A percentile compares a stretch with the other conserved stretches of the same genome.
Evolutionary conservation across 2,329 filamentous ascomycete genomes (phyloP).

Genomic region (Tolypocladium paradoxum): DNA sequence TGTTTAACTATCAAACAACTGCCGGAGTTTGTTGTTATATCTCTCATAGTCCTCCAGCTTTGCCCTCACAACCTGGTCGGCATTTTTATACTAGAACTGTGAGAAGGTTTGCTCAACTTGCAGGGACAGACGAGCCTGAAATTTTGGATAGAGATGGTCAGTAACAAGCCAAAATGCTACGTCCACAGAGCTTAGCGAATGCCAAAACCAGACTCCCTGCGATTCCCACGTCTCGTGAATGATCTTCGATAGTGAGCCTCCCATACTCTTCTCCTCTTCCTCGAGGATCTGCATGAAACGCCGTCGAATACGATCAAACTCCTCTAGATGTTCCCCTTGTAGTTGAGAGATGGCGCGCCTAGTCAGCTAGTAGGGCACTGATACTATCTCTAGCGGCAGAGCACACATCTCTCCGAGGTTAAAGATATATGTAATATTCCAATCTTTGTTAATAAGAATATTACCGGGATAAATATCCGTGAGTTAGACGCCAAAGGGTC

Average conservation of each 20-base stretch:
- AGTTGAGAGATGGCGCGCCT: not conserved
- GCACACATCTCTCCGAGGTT: conserved; percentile 21
- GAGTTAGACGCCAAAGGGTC: conserved; percentile 15
- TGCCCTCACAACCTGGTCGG: not conserved
- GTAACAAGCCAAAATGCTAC: not conserved
- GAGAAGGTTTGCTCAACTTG: not conserved
- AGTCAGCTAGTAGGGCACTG: conserved; percentile 16
- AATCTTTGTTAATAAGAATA: conserved; percentile 20
- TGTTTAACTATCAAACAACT: not conserved
- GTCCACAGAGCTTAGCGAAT: not conserved
- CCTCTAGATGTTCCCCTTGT: not conserved
- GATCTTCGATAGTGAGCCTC: not conserved
- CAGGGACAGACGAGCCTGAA: not conserved
- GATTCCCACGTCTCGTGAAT: not conserved
- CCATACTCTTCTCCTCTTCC: not conserved
- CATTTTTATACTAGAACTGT: not conserved
- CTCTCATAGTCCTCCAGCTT: not conserved
- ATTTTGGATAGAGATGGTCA: not conserved
- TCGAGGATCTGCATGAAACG: not conserved
- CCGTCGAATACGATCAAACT: not conserved
- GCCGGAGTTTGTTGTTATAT: not conserved
- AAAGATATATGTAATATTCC: conserved; percentile 19
- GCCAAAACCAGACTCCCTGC: not conserved
- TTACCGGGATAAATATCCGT: conserved; percentile 20
- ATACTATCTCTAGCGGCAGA: conserved; percentile 16